Conservation (phyloP, 495 filamentous ascomycete species). For the Saxispiralis lemnorum region DNA sequence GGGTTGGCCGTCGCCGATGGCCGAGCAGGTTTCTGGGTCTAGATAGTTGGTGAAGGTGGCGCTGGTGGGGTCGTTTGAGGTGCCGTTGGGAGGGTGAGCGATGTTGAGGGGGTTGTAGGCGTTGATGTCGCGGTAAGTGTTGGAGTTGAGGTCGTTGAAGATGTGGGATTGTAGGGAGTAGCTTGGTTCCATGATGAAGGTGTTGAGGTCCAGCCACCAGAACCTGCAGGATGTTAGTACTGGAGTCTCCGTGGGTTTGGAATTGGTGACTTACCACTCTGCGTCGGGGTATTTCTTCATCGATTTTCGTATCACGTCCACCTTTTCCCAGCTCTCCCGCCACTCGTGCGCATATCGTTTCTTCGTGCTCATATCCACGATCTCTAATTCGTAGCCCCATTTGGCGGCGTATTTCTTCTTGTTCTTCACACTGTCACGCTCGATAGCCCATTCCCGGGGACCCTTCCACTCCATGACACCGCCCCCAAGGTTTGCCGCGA, state of each 20-base stretch:
- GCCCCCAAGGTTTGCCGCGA: conserved; percentile 84
- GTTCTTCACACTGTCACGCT: conserved; percentile 87
- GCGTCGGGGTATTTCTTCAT: conserved; percentile 89
- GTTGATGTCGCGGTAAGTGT: conserved; percentile 92
- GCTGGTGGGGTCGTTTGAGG: conserved; percentile 22
- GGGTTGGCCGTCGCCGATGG: conserved; percentile 53
- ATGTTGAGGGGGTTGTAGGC: conserved; percentile 91
- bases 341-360: conserved; percentile 98
- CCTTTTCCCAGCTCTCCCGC: conserved; percentile 98
- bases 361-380: conserved; percentile 95
- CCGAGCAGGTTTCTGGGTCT: conserved; percentile 50
- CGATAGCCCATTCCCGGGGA: conserved; percentile 90
- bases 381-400: conserved; percentile 93
- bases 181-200: conserved; percentile 91
- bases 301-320: conserved; percentile 78
- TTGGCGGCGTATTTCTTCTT: conserved; percentile 70
- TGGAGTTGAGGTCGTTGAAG: conserved; percentile 56
- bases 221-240: conserved; percentile 43
- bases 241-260: not conserved
- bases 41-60: conserved; percentile 36
- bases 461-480: conserved; percentile 99
- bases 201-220: conserved; percentile 98
- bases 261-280: conserved; percentile 53
- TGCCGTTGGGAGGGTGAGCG: conserved; percentile 47
- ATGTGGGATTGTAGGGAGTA: conserved; percentile 82